phyloP scores from a whole-genome alignment of 305 asterid species.

The Plantago rigida region DNA sequence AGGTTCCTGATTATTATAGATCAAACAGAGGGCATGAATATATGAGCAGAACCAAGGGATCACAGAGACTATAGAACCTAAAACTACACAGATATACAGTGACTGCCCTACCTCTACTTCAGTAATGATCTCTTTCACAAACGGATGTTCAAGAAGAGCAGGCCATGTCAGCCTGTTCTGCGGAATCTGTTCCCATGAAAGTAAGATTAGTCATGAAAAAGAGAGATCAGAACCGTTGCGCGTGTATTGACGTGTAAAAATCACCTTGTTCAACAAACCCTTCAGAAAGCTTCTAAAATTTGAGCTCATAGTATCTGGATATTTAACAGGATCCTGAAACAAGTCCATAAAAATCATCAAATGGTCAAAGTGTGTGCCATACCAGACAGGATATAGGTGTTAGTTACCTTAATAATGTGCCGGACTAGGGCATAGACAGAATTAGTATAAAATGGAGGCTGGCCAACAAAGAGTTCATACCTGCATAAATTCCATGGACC shows the following conservation, averaged over 20 bases:
- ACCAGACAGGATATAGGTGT: slow-evolving; percentile 20
- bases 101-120: slow-evolving; percentile 44
- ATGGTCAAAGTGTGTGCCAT: slow-evolving; percentile 16
- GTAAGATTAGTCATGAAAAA: slow-evolving; percentile 27
- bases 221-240: background rate
- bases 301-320: slow-evolving; percentile 86
- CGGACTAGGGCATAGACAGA: slow-evolving; percentile 96
- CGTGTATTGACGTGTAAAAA: slow-evolving; percentile 22
- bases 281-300: slow-evolving; percentile 74
- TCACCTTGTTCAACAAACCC: slow-evolving; percentile 92
- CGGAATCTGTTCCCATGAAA: slow-evolving; percentile 55
- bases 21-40: slow-evolving; percentile 23
- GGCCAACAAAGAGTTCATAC: slow-evolving; percentile 97
- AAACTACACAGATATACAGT: slow-evolving; percentile 15
- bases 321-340: slow-evolving; percentile 91
- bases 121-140: slow-evolving; percentile 52
- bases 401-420: slow-evolving; percentile 79
- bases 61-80: slow-evolving; percentile 14
- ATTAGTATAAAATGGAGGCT: slow-evolving; percentile 97
- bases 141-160: slow-evolving; percentile 95
- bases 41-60: slow-evolving; percentile 14
- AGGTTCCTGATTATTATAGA: slow-evolving; percentile 38
- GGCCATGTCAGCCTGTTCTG: slow-evolving; percentile 93
- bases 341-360: slow-evolving; percentile 23
- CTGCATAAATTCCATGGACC: slow-evolving; percentile 31